Conservation (phyloP, 164 flowering plant species). For the Stephania yunnanensis region DNA sequence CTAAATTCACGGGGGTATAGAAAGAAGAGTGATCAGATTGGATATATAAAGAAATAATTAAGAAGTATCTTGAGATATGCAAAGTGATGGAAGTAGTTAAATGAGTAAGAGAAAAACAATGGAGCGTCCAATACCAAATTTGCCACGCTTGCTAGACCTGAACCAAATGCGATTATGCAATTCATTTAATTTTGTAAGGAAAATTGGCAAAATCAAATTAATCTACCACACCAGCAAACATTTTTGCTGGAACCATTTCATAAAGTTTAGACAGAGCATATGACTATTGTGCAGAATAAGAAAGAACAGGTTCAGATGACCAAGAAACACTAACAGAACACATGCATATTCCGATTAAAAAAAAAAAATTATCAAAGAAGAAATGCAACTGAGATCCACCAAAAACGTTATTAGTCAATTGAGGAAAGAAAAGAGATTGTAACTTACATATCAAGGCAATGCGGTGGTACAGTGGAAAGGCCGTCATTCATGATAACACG, state of each 20-base stretch:
- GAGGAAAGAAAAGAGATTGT: background rate
- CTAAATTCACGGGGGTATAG: no score
- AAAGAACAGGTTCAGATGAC: background rate
- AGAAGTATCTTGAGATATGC: no score
- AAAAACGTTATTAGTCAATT: background rate
- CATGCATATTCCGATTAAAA: background rate
- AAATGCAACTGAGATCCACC: background rate
- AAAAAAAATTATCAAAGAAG: background rate
- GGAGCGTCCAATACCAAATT: no score
- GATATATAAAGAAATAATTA: no score
- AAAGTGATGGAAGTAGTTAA: no score
- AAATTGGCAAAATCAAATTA: no score
- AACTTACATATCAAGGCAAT: constrained; percentile 79
- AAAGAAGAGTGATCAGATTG: no score
- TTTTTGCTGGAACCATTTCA: background rate
- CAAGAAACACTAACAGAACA: background rate
- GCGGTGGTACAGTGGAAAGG: constrained; percentile 66
- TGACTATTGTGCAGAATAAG: background rate
- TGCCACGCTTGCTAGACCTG: no score
- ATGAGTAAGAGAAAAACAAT: no score
- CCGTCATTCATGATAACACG: constrained; percentile 98
- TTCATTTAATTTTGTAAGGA: no score
- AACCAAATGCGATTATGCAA: no score
- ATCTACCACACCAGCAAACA: background rate
- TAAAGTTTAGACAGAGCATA: background rate